Base-by-base conservation (phyloP, 768 basidiomycete genomes). In the Collybia sordida region DNA sequence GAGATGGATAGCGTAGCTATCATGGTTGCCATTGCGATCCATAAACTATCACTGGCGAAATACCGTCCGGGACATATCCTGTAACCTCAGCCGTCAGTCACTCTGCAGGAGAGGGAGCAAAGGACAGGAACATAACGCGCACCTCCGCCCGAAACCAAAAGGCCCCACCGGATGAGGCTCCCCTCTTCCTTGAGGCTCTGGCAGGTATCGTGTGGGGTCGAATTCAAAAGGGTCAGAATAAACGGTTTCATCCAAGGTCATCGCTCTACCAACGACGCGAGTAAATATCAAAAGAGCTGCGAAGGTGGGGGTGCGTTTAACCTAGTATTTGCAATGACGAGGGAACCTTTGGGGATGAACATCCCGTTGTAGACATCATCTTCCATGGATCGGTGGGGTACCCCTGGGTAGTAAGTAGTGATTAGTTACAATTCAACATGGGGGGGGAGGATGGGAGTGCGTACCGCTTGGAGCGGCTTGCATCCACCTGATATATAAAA, bases 161-260 rank as follows among this genome's bases (percentile, higher is more conserved):
- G 47, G 28, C 9, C 36, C 54, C 34, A 5, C 42, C 12, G 46
- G 48, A 47, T 42, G 46, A 12, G 43, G 54, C n/a, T 51, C 61
- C 2, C 45, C 55, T 21, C 37, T 56, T 4, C 54, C 58, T 7
- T 41, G 53, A 11, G 53, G 59, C 39, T 35, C 52, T 18, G 51
- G 58, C 3, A 75, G 54, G 40, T 69, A 79, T 11, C 77, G 65
- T 17, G 71, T 69, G 9, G 77, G 79, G 1, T 57, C 53, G 56
- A 77, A 81, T 9, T 56, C 54, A 5, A 68, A 57, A 3, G 79
- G 75, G 36, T 75, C 56, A 1, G 64, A 52, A 47, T 74, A 81
- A 4, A 65, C 59, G 17, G 58, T 53, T 38, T 63, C 62, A 38
- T 78, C 69, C 28, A 70, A 69, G 7, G 64, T 57, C 52, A 80